These are phyloP conservation scores for Diutina pseudorugosa DNA, from an alignment of 1,139 yeast genomes.

Conservation along the genomic window DNA sequence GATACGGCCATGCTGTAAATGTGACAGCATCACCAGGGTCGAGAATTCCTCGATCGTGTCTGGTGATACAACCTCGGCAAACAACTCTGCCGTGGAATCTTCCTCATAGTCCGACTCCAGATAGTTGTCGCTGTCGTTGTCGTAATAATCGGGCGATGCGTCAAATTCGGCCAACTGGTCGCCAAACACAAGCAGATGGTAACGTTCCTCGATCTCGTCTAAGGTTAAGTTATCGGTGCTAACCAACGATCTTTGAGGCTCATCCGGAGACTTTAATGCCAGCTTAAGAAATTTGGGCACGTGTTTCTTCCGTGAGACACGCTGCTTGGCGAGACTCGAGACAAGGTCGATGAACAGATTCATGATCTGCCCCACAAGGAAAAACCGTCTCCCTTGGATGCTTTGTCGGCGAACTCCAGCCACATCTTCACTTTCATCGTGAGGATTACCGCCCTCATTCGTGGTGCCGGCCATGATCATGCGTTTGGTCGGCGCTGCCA, in stretches of 20 bases:
- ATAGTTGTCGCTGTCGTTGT: constrained; percentile 10
- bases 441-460: background rate
- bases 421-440: background rate
- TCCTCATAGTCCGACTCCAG: constrained; percentile 8
- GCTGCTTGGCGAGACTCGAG: constrained; percentile 11
- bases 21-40: background rate
- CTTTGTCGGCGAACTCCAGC: constrained; percentile 7
- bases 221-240: constrained; percentile 15
- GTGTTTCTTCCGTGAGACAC: background rate
- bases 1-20: background rate
- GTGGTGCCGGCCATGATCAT: constrained; percentile 10
- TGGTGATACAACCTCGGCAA: background rate
- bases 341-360: constrained; percentile 15
- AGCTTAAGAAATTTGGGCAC: background rate
- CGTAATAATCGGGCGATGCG: constrained; percentile 28
- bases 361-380: constrained; percentile 12
- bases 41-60: background rate
- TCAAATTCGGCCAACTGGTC: constrained; percentile 33
- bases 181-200: constrained; percentile 16
- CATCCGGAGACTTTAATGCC: background rate
- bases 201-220: constrained; percentile 14
- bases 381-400: constrained; percentile 14
- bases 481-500: constrained; percentile 18
- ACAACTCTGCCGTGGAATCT: background rate
- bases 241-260: constrained; percentile 5